phyloP scores from a whole-genome alignment of 768 basidiomycete species.

The Infundibulicybe gibba region DNA sequence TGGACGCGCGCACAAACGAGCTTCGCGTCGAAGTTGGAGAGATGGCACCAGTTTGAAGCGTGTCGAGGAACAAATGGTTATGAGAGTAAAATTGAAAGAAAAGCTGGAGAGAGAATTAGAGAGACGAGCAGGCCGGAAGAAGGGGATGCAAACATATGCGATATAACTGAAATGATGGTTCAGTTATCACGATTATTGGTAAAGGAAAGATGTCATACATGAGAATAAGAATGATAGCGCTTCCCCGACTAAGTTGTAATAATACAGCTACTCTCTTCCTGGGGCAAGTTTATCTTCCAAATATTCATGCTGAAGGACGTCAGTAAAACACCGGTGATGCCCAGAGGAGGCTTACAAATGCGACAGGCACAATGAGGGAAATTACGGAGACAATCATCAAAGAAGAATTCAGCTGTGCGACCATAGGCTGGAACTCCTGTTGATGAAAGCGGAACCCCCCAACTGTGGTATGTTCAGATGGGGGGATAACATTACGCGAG shows the following conservation, averaged over 20 bases:
- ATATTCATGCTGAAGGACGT: conserved; percentile 25
- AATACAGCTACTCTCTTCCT: conserved; percentile 36
- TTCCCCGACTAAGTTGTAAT: conserved; percentile 43
- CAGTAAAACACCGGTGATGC: conserved; percentile 10
- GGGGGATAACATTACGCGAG: not conserved
- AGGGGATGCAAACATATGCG: conserved; percentile 17
- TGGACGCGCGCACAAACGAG: conserved; percentile 12
- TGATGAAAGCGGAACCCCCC: conserved; percentile 47
- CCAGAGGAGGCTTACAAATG: conserved; percentile 38
- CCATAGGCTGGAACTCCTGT: conserved; percentile 51
- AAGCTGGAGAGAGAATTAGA: conserved; percentile 23
- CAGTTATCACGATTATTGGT: not conserved
- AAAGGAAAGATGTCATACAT: conserved; percentile 27
- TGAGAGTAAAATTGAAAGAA: conserved; percentile 55
- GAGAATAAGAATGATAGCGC: conserved; percentile 41
- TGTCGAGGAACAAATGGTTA: conserved; percentile 38
- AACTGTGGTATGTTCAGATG: conserved; percentile 17
- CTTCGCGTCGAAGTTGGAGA: conserved; percentile 12
- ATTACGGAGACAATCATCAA: conserved; percentile 68
- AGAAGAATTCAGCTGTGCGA: conserved; percentile 63
- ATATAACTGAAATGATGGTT: conserved; percentile 16
- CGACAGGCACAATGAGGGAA: conserved; percentile 63
- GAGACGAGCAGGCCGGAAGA: not conserved
- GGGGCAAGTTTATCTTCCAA: conserved; percentile 27
- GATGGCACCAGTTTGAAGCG: conserved; percentile 18